These are phyloP conservation scores for Cochlearia excelsa DNA, from an alignment of 345 rosid genomes.

Conservation along the genomic window DNA sequence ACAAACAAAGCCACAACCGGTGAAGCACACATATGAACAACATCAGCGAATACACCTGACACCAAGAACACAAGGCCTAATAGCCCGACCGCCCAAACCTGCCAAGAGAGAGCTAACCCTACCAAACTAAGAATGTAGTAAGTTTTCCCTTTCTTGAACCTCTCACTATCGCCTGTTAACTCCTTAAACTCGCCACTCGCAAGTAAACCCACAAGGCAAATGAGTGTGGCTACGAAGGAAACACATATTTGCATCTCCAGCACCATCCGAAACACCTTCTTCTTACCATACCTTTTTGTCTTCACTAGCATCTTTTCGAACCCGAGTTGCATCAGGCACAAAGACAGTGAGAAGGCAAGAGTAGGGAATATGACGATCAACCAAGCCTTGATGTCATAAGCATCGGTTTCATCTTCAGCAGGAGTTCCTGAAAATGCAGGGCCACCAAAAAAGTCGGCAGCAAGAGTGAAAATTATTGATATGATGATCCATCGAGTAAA, in stretches of 20 bases:
- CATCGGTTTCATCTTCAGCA: slow-evolving; percentile 26
- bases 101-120: slow-evolving; percentile 33
- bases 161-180: slow-evolving; percentile 26
- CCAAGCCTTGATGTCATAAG: slow-evolving; percentile 32
- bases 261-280: slow-evolving; percentile 34
- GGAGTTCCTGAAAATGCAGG: slow-evolving; percentile 33
- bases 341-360: slow-evolving; percentile 36
- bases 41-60: slow-evolving; percentile 35
- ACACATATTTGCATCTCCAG: slow-evolving; percentile 36
- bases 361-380: slow-evolving; percentile 28
- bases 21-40: slow-evolving; percentile 35
- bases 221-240: slow-evolving; percentile 27
- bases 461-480: slow-evolving; percentile 37
- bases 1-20: slow-evolving; percentile 29
- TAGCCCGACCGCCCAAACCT: slow-evolving; percentile 35
- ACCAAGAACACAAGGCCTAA: slow-evolving; percentile 24
- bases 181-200: slow-evolving; percentile 35
- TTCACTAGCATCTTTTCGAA: slow-evolving; percentile 29
- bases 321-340: slow-evolving; percentile 32
- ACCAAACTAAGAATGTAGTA: slow-evolving; percentile 29
- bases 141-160: slow-evolving; percentile 33
- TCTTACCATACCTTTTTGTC: slow-evolving; percentile 29
- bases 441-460: slow-evolving; percentile 1
- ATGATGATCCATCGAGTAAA: slow-evolving; percentile 45
- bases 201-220: slow-evolving; percentile 28